Conservation (phyloP, 2,329 filamentous ascomycete genomes). For the Blastomyces gilchristii region DNA sequence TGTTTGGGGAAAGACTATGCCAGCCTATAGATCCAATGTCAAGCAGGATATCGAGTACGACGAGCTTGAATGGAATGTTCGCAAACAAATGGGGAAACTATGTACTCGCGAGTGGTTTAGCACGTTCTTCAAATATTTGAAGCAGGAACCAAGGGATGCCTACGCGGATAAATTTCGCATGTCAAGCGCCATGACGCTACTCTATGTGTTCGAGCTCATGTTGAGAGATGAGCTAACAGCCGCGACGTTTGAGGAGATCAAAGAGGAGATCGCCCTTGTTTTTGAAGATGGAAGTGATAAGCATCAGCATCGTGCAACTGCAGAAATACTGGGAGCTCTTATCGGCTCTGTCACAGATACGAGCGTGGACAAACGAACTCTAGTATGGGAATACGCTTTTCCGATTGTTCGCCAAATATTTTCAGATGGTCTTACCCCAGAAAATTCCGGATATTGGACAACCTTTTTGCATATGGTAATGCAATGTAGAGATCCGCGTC, state of each 20-base stretch:
- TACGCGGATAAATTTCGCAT: constrained; percentile 80
- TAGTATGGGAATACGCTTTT: constrained; percentile 81
- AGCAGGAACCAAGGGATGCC: constrained; percentile 83
- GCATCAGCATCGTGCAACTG: constrained; percentile 90
- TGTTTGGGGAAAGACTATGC: constrained; percentile 83
- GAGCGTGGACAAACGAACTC: constrained; percentile 58
- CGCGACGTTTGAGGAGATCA: constrained; percentile 77
- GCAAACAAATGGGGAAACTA: constrained; percentile 67
- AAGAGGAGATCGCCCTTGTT: constrained; percentile 63
- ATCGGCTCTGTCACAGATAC: constrained; percentile 73
- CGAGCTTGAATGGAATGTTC: constrained; percentile 61
- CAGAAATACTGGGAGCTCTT: constrained; percentile 83
- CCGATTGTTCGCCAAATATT: constrained; percentile 80
- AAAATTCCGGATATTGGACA: constrained; percentile 91
- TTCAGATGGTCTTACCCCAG: constrained; percentile 82
- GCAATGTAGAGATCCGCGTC: constrained; percentile 79
- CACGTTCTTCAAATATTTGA: constrained; percentile 83
- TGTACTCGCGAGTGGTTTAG: constrained; percentile 78
- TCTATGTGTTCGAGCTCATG: constrained; percentile 84
- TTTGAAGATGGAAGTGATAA: constrained; percentile 94
- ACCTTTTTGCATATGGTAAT: constrained; percentile 84
- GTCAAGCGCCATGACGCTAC: constrained; percentile 73
- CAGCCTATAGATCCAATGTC: constrained; percentile 64
- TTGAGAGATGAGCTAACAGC: constrained; percentile 61
- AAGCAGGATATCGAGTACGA: constrained; percentile 63